Base-by-base conservation (phyloP, 345 rosid species). In the Pistacia vera region DNA sequence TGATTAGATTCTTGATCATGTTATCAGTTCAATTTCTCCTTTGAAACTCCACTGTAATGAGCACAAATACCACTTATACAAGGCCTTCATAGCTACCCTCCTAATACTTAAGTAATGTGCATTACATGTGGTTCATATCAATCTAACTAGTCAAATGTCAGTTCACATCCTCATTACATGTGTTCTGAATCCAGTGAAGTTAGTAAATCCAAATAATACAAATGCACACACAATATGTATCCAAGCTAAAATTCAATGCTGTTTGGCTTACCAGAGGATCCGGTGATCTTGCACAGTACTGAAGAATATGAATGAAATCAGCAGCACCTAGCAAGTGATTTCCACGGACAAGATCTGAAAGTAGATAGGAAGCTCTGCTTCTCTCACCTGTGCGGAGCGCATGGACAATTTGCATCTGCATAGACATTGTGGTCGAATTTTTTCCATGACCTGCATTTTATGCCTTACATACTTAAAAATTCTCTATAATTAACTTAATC, bases 201-300 rank as follows among this genome's bases (percentile, higher is more conserved):
- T 30, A n/a, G 28, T 30, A 80, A 71, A 51, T 46, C 63, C 7
- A 63, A 58, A 55, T 14, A 58, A 60, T 11, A 66, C 5, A 73
- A 28, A 9, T 36, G 46, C 36, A 36, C 17, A 52, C 13, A 57
- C 13, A 64, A 12, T 44, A 74, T 12, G 10, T 20, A 36, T 12
- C 41, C 60, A 20, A 68, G 74, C 78, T 56, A 67, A 61, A 69
- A 66, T 65, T 70, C 61, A 68, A 75, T 17, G 9, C 20, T 59
- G 41, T 73, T 73, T 62, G 72, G 78, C 90, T 86, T 87, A 94
- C 98, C 87, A 90, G 73, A 66, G 98, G 90, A 74, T 94, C 97
- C 3, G 90, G 89, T 63, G 87, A 87, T 65, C 46, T 81, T 0
- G 93, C 97, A 80, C 98, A 94, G 69, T 90, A 85, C 1, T 63